Percentiles rank a stretch among this genome's conserved stretches.
These are phyloP conservation scores for Fusarium kyushuense DNA, from an alignment of 2,329 filamentous ascomycete species.

Conservation along the genomic window DNA sequence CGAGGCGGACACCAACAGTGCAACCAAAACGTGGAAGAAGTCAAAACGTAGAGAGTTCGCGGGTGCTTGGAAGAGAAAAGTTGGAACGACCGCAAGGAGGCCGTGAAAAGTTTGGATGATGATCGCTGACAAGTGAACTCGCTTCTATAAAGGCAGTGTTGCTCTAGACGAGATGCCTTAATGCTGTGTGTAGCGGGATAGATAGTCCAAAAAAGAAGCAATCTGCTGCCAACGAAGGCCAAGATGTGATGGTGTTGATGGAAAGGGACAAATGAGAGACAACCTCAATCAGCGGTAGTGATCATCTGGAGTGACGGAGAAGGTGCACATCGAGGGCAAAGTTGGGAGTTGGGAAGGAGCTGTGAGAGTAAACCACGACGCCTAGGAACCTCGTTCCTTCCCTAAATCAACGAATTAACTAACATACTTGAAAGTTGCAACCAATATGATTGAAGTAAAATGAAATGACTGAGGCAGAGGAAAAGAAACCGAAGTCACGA, in stretches of 20 bases:
- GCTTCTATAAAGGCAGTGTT: slow-evolving; percentile 30
- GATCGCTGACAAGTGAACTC: slow-evolving; percentile 33
- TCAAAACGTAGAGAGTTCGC: background rate
- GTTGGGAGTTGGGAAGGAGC: slow-evolving; percentile 1
- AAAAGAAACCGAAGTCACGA: background rate
- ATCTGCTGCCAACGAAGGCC: slow-evolving; percentile 32
- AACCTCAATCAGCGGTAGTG: background rate
- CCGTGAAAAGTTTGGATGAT: slow-evolving; percentile 6
- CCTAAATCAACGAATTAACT: background rate
- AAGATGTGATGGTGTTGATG: slow-evolving; percentile 33
- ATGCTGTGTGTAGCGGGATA: slow-evolving; percentile 46
- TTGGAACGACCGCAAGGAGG: background rate
- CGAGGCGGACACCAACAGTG: background rate
- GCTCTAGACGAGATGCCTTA: slow-evolving; percentile 43
- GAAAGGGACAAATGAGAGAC: slow-evolving; percentile 1
- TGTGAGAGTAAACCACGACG: background rate
- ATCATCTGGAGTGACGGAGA: background rate
- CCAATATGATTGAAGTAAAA: background rate
- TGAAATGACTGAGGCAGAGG: background rate
- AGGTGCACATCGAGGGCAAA: background rate
- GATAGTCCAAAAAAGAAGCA: slow-evolving; percentile 45
- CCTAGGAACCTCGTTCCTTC: background rate
- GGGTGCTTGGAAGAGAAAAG: background rate
- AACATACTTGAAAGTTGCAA: background rate
- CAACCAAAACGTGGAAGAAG: background rate